Evolutionary conservation across 495 filamentous ascomycete genomes (phyloP).

Genomic region (Aspergillus affinis): DNA sequence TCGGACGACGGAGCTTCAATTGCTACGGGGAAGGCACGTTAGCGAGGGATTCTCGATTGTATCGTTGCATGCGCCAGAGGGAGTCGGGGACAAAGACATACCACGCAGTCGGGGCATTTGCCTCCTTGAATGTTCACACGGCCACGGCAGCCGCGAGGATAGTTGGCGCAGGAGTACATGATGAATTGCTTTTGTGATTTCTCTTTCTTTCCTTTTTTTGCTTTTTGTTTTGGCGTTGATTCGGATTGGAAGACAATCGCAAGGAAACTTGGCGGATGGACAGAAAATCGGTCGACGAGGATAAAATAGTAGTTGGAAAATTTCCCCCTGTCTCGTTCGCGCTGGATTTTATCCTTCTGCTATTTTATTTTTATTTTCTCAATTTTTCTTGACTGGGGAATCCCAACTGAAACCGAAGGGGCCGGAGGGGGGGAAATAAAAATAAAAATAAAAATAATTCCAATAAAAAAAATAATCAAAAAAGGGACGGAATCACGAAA

Average conservation of each 20-base stretch:
- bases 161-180: conserved; percentile 54
- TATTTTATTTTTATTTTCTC: conserved; percentile 12
- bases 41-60: conserved; percentile 14
- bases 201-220: not conserved
- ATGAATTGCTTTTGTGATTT: conserved; percentile 3
- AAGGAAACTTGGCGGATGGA: too few relatives aligned
- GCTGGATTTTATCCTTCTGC: too few relatives aligned
- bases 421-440: conserved; percentile 5
- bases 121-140: conserved; percentile 44
- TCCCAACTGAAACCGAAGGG: conserved; percentile 9
- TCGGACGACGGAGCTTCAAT: conserved; percentile 45
- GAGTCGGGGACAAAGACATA: conserved; percentile 28
- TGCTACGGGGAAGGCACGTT: conserved; percentile 23
- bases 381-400: not conserved
- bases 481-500: conserved; percentile 6
- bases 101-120: conserved; percentile 49
- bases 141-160: conserved; percentile 51
- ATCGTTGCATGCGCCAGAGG: too few relatives aligned
- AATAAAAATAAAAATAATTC: conserved; percentile 21
- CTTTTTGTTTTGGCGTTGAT: not conserved
- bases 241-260: too few relatives aligned
- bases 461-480: conserved; percentile 22
- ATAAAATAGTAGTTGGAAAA: not conserved
- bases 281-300: conserved; percentile 3
- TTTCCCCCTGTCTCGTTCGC: too few relatives aligned